A percentile compares a stretch with the other conserved stretches of the same genome.
Conservation (phyloP, 306 rosid species). For the Prunus fruticosa region DNA sequence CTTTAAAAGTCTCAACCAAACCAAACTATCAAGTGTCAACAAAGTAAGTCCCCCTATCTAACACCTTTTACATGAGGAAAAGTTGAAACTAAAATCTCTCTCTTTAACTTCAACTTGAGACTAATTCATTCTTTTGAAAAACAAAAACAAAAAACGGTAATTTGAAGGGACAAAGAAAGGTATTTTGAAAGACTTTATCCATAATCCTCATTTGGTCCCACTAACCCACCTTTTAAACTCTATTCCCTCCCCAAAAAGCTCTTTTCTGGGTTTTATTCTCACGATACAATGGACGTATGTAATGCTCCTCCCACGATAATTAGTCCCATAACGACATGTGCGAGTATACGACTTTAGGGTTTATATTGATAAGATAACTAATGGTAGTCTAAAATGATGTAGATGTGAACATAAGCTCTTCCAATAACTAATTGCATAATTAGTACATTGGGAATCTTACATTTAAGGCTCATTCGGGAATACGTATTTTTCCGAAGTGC, state of each 20-base stretch:
- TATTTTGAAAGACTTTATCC: conserved; percentile 4
- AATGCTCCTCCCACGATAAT: background rate
- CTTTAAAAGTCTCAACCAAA: conserved; percentile 46
- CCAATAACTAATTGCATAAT: too few relatives aligned
- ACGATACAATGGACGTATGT: background rate
- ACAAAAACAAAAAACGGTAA: background rate
- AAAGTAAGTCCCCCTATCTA: conserved; percentile 1
- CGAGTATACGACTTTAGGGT: too few relatives aligned
- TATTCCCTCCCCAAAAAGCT: background rate
- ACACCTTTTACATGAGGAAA: conserved; percentile 33
- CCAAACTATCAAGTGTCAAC: conserved; percentile 1
- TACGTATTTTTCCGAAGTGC: too few relatives aligned
- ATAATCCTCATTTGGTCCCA: conserved; percentile 23
- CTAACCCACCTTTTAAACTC: conserved; percentile 17
- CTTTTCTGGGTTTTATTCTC: too few relatives aligned
- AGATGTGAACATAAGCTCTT: too few relatives aligned
- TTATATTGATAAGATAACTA: too few relatives aligned
- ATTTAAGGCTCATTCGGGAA: too few relatives aligned
- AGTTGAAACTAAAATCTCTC: conserved; percentile 24
- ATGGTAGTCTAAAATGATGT: too few relatives aligned
- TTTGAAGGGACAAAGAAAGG: conserved; percentile 14
- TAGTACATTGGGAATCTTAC: too few relatives aligned
- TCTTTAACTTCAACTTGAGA: conserved; percentile 3
- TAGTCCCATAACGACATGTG: background rate
- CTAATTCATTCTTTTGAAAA: background rate